A percentile compares a stretch with the other conserved stretches of the same genome.
These are phyloP conservation scores for Moelleriella libera DNA, from an alignment of 2,329 filamentous ascomycete species.

Conservation along the genomic window DNA sequence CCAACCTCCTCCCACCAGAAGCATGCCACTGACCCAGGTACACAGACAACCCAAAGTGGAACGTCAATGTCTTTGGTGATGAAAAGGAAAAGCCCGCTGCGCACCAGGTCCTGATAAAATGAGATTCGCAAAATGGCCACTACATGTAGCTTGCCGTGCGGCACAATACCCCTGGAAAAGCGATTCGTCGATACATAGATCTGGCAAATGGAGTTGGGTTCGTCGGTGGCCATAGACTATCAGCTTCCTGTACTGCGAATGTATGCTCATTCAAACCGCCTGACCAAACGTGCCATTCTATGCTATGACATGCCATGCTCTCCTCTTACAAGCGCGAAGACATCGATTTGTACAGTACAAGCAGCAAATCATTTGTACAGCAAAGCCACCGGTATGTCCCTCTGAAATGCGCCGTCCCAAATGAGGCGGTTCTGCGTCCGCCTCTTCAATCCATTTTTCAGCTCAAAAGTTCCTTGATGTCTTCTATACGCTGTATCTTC, in stretches of 20 bases:
- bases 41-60: slow-evolving; percentile 36
- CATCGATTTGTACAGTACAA: too few relatives aligned
- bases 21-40: background rate
- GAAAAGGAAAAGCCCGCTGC: slow-evolving; percentile 34
- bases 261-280: background rate
- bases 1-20: background rate
- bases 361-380: too few relatives aligned
- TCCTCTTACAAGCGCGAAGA: too few relatives aligned
- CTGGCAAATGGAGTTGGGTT: too few relatives aligned
- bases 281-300: background rate
- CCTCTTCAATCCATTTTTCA: slow-evolving; percentile 12
- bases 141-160: background rate
- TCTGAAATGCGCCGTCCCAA: background rate
- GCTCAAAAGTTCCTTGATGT: slow-evolving; percentile 81
- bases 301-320: too few relatives aligned
- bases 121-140: background rate
- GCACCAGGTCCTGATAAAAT: slow-evolving; percentile 29
- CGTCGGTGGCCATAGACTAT: background rate
- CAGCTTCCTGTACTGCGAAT: background rate
- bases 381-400: too few relatives aligned
- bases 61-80: slow-evolving; percentile 41
- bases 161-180: background rate
- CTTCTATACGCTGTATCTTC: slow-evolving; percentile 77
- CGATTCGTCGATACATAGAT: too few relatives aligned
- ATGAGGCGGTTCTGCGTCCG: background rate